Base-by-base conservation (phyloP, 2,329 filamentous ascomycete genomes). In the Fusarium tanahbumbuense region DNA sequence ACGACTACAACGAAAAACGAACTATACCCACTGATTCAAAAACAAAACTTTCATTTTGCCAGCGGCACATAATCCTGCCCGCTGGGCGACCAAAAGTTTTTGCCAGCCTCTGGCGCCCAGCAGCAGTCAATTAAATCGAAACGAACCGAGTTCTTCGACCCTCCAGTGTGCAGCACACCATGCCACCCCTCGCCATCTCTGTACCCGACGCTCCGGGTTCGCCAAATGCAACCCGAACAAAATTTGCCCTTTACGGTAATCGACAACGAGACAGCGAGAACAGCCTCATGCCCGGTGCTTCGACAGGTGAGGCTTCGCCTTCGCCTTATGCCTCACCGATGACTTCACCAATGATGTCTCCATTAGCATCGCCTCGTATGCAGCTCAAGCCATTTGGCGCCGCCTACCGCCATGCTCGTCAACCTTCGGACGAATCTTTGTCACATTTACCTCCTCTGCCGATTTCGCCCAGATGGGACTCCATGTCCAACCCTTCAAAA, bases 391-490 rank as follows among this genome's bases (percentile, higher is more conserved):
- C 73, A 30, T 73, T 72, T 66, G 73, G 72, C 28, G 56, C 62
- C 30, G 66, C 69, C 22, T 70, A 73, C 64, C 52, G 69, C 27
- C 73, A 72, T 63, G 44, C 49, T 47, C 70, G 59, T 30, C 67
- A 64, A 48, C 64, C 67, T 5, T 76, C 73, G 5, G 64, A 72
- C 46, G 68, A 76, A 32, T 69, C 67, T 40, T 59, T 75, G 42
- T 74, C 75, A 37, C 77, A 79, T 53, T 68, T 78, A 16, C 78
- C 81, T 46, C 75, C 80, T 28, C 63, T 80, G 47, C 79, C 81
- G 45, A 68, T 79, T 27, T 81, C 79, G 20, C 79, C 79, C 57
- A 77, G 85, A 68, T 87, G 85, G 85, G 85, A 86, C 67, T 79
- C 78, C 27, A 67, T 78, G 40, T 72, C 76, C 12, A 74, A 78